phyloP scores from a whole-genome alignment of 2,329 filamentous ascomycete species.

The Colletotrichum higginsianum region DNA sequence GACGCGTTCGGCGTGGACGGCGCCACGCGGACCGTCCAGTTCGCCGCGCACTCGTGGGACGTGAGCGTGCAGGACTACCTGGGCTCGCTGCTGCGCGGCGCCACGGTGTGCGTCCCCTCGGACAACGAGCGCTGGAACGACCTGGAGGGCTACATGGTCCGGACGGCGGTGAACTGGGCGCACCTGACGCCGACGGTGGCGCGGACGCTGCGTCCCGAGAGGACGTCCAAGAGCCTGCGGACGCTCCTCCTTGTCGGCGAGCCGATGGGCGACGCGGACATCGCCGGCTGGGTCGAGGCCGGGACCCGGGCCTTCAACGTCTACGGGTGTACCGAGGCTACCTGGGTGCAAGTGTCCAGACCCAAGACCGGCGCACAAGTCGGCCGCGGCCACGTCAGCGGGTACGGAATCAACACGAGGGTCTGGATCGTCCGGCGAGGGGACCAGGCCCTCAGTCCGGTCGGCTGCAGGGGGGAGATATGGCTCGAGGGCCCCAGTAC shows the following conservation, averaged over 20 bases:
- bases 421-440: conserved; percentile 41
- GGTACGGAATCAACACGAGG: background rate
- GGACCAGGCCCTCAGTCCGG: conserved; percentile 37
- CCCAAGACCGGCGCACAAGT: background rate
- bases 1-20: background rate
- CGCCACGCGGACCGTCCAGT: background rate
- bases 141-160: conserved; percentile 5
- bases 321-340: conserved; percentile 44
- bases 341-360: conserved; percentile 6
- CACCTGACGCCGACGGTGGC: background rate
- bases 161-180: background rate
- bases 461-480: conserved; percentile 47
- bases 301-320: conserved; percentile 36
- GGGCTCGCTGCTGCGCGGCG: conserved; percentile 11
- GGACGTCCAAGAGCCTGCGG: background rate
- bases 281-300: conserved; percentile 33
- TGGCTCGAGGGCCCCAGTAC: conserved; percentile 42
- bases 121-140: background rate
- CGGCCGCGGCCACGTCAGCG: background rate
- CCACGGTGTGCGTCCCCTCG: background rate
- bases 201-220: conserved; percentile 3
- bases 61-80: conserved; percentile 2
- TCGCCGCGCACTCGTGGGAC: background rate
- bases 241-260: conserved; percentile 43
- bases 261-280: conserved; percentile 38